Evolutionary conservation across 257 asterid species (phyloP).

Genomic region (Solanum ahanhuiri): DNA sequence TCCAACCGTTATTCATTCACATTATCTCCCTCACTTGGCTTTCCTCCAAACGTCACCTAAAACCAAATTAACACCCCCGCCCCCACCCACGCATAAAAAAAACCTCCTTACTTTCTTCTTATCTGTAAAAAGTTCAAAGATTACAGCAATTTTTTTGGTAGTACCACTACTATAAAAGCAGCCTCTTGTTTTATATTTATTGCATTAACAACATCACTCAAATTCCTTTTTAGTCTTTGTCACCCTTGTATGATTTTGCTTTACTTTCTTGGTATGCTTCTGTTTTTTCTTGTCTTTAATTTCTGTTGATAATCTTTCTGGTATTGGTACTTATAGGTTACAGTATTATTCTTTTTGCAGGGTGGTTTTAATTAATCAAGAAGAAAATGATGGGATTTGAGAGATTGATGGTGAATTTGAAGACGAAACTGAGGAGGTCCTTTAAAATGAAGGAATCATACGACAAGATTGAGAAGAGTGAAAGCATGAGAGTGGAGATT

Average conservation of each 20-base stretch:
- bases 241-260: not conserved
- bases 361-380: not conserved
- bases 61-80: not conserved
- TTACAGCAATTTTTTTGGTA: not conserved
- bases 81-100: not conserved
- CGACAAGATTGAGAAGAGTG: conserved; percentile 75
- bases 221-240: not conserved
- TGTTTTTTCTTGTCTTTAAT: not conserved
- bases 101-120: not conserved
- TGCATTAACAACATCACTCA: not conserved
- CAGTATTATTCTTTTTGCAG: not conserved
- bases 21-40: conserved; percentile 11
- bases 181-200: not conserved
- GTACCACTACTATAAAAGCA: not conserved
- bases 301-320: not conserved
- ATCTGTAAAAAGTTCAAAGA: not conserved
- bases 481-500: conserved; percentile 77
- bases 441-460: conserved; percentile 38
- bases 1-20: conserved; percentile 17
- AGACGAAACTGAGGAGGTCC: conserved; percentile 31
- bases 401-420: conserved; percentile 38
- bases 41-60: conserved; percentile 7
- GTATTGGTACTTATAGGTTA: not conserved
- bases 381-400: conserved; percentile 37
- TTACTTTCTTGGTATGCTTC: not conserved